Base-by-base conservation (phyloP, 75 land plant genomes). In the Picea sitchensis region DNA sequence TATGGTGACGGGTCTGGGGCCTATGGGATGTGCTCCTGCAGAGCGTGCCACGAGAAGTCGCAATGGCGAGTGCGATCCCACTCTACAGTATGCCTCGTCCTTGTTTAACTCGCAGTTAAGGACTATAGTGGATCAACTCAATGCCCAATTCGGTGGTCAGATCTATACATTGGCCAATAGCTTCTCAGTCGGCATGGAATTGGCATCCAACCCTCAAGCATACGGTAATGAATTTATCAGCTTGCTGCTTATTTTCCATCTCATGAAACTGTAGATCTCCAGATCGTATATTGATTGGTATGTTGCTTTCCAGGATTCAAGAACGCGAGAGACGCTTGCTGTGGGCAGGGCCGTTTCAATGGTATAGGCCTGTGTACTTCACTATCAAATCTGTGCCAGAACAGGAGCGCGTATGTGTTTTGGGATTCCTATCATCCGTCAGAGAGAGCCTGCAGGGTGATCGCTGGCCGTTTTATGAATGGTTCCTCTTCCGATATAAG, bases 21-120 rank as follows among this genome's bases (percentile, higher is more conserved):
- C 96, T 2, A 12, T 94, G 61, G 96, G 96, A 0, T 94, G 96
- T 62, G 91, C 89, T 23, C 96, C 96, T 14, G 84, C 91, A 2
- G 90, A 88, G 81, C 82, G 90, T 14, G 90, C 88, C 1, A 2
- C 31, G 14, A 75, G 83, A 4, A 82, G 91, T 62, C 21, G 58
- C 4, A 61, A 76, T 38, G 92, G 94, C 4, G 77, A 58, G 23
- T 93, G 95, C 81, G 82, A 76, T 51, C 77, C 82, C 60, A 80
- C 84, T 59, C 83, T 93, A 47, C 81, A 87, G 56, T 75, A 80
- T 15, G 84, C 84, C 5, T 89, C 91, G 4, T 4, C 14, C 1
- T 59, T 83, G 54, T 93, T 87, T 88, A 93, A 93, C 78, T 81
- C 87, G 3, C 83, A 82, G 61, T 61, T 92, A 36, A 79, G 59